Evolutionary conservation across 257 asterid species (phyloP), one percentile per base, ranked within the genome.

Genomic region (Plantago ovata): DNA sequence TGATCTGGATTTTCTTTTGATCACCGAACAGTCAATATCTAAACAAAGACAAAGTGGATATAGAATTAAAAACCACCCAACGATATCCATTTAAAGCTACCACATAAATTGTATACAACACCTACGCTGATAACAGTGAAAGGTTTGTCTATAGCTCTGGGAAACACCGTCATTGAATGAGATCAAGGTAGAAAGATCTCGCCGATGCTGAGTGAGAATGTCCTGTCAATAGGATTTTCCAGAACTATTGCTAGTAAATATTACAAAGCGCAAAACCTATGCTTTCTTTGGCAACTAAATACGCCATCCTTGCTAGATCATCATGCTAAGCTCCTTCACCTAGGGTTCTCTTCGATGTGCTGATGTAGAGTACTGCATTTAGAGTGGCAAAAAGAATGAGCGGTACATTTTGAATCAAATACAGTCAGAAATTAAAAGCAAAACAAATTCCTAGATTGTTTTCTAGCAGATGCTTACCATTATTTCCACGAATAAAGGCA

Each of bases 401-500:
- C 47, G 55, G 6, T 58, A 15, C 18, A 24, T 61, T n/a, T n/a
- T 10, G 23, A 32, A 23, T 4, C n/a, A n/a, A n/a, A n/a, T n/a
- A 43, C 19, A 14, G 51, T 14, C 13, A 6, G 22, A 13, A 56
- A 20, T 13, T 22, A 28, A 16, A 32, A 45, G 43, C 11, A 19
- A 18, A 38, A 20, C 20, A n/a, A 15, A 56, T 33, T 11, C 50
- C 13, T 9, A 64, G 42, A 12, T 38, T 4, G 50, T 59, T 7
- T 13, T 44, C 12, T 0, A 46, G 67, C 21, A 23, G n/a, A 18
- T 44, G 24, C 9, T 74, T 77, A 92, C 98, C 98, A 55, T 92
- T 92, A 48, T 92, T 92, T 79, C 98, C 98, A 14, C 98, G 77
- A 47, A 92, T 92, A 65, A 92, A 92, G 66, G 98, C 98, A 72